phyloP scores from a whole-genome alignment of 108 stramenopile genomes.

The Conticribra guillardii region DNA sequence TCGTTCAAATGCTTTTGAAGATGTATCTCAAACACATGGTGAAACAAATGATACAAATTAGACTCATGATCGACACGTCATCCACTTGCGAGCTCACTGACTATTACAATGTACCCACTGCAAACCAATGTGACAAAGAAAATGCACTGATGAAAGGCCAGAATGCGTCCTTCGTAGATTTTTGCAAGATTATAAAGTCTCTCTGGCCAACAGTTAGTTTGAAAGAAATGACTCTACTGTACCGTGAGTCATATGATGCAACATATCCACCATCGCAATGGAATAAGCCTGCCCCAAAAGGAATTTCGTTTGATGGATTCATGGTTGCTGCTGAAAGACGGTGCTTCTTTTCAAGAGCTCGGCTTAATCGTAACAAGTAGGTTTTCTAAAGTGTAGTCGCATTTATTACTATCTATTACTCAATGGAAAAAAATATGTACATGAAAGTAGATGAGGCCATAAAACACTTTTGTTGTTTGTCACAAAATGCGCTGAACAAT shows the following conservation, averaged over 20 bases:
- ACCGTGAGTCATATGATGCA: constrained; percentile 31
- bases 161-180: constrained; percentile 5
- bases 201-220: constrained; percentile 26
- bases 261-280: constrained; percentile 28
- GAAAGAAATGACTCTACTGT: constrained; percentile 18
- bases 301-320: constrained; percentile 41
- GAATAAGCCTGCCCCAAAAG: constrained; percentile 24
- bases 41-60: constrained; percentile 31
- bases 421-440: too few relatives aligned
- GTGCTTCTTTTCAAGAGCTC: constrained; percentile 21
- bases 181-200: constrained; percentile 33
- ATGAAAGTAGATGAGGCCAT: not conserved
- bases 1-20: constrained; percentile 30
- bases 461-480: not conserved
- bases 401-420: not conserved
- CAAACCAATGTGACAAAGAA: not conserved
- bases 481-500: not conserved
- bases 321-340: constrained; percentile 32
- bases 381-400: not conserved
- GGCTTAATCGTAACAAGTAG: not conserved
- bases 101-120: constrained; percentile 21
- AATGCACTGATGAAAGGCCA: constrained; percentile 2
- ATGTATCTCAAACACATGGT: constrained; percentile 19
- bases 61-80: constrained; percentile 61
- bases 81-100: constrained; percentile 29